A percentile compares a stretch with the other conserved stretches of the same genome.
Conservation (phyloP, 192 early-diverging fungal species). For the Obelidium mucronatum region DNA sequence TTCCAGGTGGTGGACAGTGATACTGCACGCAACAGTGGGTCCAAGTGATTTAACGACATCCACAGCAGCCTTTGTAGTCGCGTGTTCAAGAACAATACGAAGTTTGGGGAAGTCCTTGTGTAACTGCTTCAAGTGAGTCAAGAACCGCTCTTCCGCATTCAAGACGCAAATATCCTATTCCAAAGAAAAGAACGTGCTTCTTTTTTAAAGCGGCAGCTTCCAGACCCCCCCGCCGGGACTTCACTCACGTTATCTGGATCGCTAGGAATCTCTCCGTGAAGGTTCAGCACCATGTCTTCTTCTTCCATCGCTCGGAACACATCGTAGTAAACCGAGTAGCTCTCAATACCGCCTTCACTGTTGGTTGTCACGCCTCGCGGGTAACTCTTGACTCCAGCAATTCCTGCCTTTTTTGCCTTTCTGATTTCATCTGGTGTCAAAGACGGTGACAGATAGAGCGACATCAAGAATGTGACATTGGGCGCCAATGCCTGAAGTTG, state of each 20-base stretch:
- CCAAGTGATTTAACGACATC: slow-evolving; percentile 91
- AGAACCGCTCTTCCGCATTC: slow-evolving; percentile 95
- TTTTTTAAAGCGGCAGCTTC: too few relatives aligned
- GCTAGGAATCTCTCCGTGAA: slow-evolving; percentile 95
- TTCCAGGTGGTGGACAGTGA: slow-evolving; percentile 94
- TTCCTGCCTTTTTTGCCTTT: slow-evolving; percentile 83
- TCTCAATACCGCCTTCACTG: slow-evolving; percentile 93
- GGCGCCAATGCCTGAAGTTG: slow-evolving; percentile 84
- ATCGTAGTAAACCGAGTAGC: slow-evolving; percentile 86
- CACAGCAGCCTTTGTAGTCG: slow-evolving; percentile 92
- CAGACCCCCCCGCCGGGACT: too few relatives aligned
- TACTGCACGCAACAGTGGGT: slow-evolving; percentile 90
- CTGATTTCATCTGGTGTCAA: slow-evolving; percentile 90
- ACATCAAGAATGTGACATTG: slow-evolving; percentile 89
- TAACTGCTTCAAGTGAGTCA: slow-evolving; percentile 83
- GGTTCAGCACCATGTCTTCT: slow-evolving; percentile 89
- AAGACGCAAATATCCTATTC: slow-evolving; percentile 85
- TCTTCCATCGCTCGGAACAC: slow-evolving; percentile 97
- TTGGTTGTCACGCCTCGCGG: slow-evolving; percentile 86
- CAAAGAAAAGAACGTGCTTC: background rate
- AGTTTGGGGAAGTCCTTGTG: slow-evolving; percentile 91
- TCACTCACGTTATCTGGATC: slow-evolving; percentile 71
- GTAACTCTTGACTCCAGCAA: slow-evolving; percentile 64
- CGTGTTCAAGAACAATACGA: slow-evolving; percentile 96
- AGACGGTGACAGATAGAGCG: slow-evolving; percentile 86